These are phyloP conservation scores for Trematosphaeria pertusa DNA, from an alignment of 2,329 filamentous ascomycete genomes.

Conservation along the genomic window DNA sequence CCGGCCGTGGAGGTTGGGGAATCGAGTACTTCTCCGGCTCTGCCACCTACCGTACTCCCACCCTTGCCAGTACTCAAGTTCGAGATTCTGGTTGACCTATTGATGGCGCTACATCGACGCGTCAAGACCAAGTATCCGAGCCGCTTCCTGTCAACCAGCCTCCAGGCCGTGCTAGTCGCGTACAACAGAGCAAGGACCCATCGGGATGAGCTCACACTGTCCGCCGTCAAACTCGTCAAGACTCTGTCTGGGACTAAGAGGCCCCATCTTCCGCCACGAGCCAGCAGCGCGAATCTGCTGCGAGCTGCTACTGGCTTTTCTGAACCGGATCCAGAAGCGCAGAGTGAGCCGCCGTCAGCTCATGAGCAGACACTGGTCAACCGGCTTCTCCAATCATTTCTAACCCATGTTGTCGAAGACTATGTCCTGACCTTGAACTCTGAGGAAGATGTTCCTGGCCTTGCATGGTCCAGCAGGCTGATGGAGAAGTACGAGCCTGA, in stretches of 20 bases:
- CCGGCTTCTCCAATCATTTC: conserved; percentile 74
- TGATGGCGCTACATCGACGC: conserved; percentile 74
- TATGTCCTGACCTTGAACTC: conserved; percentile 66
- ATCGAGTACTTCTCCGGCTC: conserved; percentile 38
- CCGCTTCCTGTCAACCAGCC: conserved; percentile 77
- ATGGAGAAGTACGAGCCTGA: conserved; percentile 73
- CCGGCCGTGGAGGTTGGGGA: conserved; percentile 36
- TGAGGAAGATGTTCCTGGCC: conserved; percentile 55
- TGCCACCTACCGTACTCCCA: conserved; percentile 28
- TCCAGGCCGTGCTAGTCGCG: conserved; percentile 72
- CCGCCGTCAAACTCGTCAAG: conserved; percentile 74
- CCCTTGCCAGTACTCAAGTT: conserved; percentile 64
- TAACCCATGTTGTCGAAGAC: conserved; percentile 78
- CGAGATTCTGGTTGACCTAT: conserved; percentile 72
- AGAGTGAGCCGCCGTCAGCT: conserved; percentile 52
- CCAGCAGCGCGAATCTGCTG: conserved; percentile 58
- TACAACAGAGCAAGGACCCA: conserved; percentile 66
- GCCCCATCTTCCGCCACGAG: conserved; percentile 67
- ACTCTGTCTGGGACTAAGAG: conserved; percentile 71
- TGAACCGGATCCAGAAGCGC: conserved; percentile 64
- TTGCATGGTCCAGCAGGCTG: conserved; percentile 63
- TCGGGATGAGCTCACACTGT: conserved; percentile 69
- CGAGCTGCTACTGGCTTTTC: conserved; percentile 43
- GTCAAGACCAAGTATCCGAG: conserved; percentile 81
- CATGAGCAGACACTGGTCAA: conserved; percentile 68